phyloP scores from a whole-genome alignment of 176 grass and related monocot species.

The Carex parvula region DNA sequence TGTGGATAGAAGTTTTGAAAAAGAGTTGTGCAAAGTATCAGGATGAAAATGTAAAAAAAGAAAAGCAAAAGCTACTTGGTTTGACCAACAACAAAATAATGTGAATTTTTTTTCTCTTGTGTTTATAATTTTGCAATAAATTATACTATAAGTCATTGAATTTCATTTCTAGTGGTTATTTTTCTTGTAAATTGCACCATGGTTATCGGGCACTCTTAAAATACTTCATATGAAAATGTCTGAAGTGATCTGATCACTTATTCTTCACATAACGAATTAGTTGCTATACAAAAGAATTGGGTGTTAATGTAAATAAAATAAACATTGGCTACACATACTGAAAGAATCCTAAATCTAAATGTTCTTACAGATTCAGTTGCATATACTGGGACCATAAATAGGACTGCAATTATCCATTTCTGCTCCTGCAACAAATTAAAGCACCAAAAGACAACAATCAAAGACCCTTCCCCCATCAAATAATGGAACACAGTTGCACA shows the following conservation, averaged over 20 bases:
- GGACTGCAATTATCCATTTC: constrained; percentile 81
- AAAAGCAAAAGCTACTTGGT: not conserved
- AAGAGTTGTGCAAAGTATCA: not conserved
- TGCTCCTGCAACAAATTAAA: constrained; percentile 60
- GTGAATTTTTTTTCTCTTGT: not conserved
- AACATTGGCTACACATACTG: not conserved
- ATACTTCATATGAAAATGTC: not conserved
- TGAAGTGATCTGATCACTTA: not conserved
- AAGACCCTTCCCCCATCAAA: not conserved
- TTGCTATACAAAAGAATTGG: not conserved
- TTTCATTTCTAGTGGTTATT: not conserved
- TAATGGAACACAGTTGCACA: not conserved
- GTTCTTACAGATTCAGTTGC: constrained; percentile 79
- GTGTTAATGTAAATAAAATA: not conserved
- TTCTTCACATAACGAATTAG: not conserved
- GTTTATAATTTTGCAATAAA: not conserved
- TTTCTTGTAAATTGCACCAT: not conserved
- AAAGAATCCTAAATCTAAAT: not conserved
- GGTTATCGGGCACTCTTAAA: not conserved
- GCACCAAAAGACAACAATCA: not conserved
- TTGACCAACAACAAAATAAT: not conserved
- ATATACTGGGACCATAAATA: constrained; percentile 96
- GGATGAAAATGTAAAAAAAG: not conserved
- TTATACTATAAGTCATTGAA: not conserved
- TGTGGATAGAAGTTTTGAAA: constrained; percentile 27